A percentile compares a stretch with the other conserved stretches of the same genome.
phyloP scores from a whole-genome alignment of 2,329 filamentous ascomycete genomes.

The Sporothrix phasma region DNA sequence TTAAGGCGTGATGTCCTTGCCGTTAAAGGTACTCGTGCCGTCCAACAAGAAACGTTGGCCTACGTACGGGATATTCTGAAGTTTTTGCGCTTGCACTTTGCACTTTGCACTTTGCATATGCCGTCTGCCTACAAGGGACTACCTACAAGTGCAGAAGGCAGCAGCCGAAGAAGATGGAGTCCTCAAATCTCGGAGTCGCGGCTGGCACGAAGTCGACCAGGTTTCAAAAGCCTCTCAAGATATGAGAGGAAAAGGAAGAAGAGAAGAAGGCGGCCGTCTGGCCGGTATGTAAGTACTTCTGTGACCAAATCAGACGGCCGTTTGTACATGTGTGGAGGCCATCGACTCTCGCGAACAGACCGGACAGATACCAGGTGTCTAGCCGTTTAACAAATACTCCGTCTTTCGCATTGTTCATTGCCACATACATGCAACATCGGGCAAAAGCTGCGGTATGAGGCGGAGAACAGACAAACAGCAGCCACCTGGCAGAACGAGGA shows the following conservation, averaged over 20 bases:
- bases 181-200: background rate
- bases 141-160: conserved; percentile 7
- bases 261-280: background rate
- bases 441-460: background rate
- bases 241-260: background rate
- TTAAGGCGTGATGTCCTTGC: background rate
- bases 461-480: background rate
- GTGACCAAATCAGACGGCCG: background rate
- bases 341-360: background rate
- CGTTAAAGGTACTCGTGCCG: background rate
- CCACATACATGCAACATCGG: background rate
- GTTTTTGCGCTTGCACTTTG: background rate
- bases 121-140: conserved; percentile 20
- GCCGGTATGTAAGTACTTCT: background rate
- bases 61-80: background rate
- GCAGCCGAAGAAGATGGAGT: background rate
- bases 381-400: background rate
- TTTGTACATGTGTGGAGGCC: background rate
- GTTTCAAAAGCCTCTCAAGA: background rate
- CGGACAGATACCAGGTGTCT: background rate
- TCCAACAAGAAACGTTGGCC: background rate
- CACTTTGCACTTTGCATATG: conserved; percentile 12
- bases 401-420: too few species aligned
- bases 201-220: background rate
- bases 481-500: background rate